phyloP scores from a whole-genome alignment of 2,329 filamentous ascomycete genomes.

The Fusarium armeniacum region DNA sequence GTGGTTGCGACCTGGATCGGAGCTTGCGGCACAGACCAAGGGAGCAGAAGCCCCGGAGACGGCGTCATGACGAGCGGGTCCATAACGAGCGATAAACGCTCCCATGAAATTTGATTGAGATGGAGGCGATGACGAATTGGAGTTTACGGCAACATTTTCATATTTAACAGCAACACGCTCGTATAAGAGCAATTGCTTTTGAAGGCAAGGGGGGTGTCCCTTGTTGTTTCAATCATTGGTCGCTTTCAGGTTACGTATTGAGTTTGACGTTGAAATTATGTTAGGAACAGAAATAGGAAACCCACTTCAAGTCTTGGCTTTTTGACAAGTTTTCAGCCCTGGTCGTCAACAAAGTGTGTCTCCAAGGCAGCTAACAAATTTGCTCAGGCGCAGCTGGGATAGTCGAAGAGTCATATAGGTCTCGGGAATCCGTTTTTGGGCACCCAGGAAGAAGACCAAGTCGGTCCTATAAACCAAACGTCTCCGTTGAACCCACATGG shows the following conservation, averaged over 20 bases:
- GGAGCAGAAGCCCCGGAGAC: constrained; percentile 40
- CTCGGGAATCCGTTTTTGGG: constrained; percentile 29
- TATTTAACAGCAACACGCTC: constrained; percentile 10
- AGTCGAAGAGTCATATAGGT: constrained; percentile 42
- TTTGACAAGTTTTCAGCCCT: constrained; percentile 29
- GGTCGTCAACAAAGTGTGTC: constrained; percentile 15
- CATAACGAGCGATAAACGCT: constrained; percentile 30
- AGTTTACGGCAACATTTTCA: constrained; percentile 23
- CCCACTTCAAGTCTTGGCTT: constrained; percentile 32
- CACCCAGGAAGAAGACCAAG: constrained; percentile 28
- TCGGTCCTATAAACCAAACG: constrained; percentile 43
- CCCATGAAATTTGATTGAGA: constrained; percentile 23
- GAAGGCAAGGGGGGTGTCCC: constrained; percentile 29
- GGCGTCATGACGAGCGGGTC: constrained; percentile 33
- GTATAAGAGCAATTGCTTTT: constrained; percentile 25
- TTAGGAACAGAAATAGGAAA: constrained; percentile 24
- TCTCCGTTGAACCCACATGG: constrained; percentile 46
- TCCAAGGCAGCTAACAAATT: constrained; percentile 28
- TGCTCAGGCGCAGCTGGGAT: constrained; percentile 30
- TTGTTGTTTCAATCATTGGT: constrained; percentile 41
- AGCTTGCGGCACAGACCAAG: constrained; percentile 47
- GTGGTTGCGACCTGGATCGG: constrained; percentile 73
- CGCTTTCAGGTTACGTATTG: constrained; percentile 15
- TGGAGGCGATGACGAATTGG: constrained; percentile 34
- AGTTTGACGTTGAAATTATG: constrained; percentile 27